A percentile compares a stretch with the other conserved stretches of the same genome.
Evolutionary conservation across 2,329 filamentous ascomycete species (phyloP).

Genomic region (Cryphonectria naterciae): DNA sequence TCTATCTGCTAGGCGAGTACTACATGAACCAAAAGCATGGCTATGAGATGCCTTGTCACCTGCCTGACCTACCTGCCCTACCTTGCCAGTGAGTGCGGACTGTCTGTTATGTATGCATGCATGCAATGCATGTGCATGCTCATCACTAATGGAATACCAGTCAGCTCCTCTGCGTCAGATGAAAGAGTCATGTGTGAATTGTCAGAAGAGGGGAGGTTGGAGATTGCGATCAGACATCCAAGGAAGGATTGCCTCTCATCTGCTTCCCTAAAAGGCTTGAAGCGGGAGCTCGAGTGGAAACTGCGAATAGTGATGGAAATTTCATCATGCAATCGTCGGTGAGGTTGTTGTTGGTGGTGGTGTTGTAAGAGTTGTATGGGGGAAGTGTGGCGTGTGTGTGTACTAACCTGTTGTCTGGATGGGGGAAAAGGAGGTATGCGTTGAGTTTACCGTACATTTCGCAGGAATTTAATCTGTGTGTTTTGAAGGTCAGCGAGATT

Average conservation of each 20-base stretch:
- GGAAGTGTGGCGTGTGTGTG: background rate
- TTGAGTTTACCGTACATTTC: too few relatives aligned
- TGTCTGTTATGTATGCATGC: background rate
- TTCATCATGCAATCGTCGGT: slow-evolving; percentile 63
- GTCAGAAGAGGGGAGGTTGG: slow-evolving; percentile 11
- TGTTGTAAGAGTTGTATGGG: background rate
- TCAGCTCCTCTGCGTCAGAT: slow-evolving; percentile 17
- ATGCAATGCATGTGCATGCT: background rate
- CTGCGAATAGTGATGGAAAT: slow-evolving; percentile 79
- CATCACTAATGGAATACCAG: background rate
- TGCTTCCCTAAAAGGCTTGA: slow-evolving; percentile 67
- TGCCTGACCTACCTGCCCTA: background rate
- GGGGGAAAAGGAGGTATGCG: background rate
- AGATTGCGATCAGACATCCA: slow-evolving; percentile 69
- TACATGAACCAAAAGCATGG: background rate
- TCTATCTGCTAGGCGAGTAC: background rate
- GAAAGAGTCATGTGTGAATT: background rate
- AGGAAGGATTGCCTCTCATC: slow-evolving; percentile 73
- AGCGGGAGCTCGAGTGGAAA: slow-evolving; percentile 78
- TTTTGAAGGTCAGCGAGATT: slow-evolving; percentile 17
- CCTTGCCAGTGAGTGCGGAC: background rate
- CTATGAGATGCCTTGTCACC: background rate
- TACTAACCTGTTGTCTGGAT: slow-evolving; percentile 7
- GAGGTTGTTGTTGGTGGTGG: background rate
- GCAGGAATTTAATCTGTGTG: too few relatives aligned